These are phyloP conservation scores for Orbilia blumenaviensis DNA, from an alignment of 2,329 filamentous ascomycete species.

Conservation along the genomic window DNA sequence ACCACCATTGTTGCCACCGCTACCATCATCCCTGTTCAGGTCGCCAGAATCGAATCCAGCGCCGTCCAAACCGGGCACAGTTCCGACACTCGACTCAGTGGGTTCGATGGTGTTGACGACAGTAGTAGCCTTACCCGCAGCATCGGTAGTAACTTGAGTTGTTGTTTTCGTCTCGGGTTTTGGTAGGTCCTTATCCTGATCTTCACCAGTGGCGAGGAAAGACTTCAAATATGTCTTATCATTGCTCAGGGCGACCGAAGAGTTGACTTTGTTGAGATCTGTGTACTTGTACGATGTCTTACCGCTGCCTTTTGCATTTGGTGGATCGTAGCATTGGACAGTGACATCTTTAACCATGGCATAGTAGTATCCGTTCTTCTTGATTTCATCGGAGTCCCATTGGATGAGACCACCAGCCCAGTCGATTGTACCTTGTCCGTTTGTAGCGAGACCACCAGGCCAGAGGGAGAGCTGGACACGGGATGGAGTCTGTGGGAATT, in stretches of 20 bases:
- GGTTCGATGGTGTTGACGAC: conserved; percentile 58
- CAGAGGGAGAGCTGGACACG: conserved; percentile 94
- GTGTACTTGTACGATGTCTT: conserved; percentile 77
- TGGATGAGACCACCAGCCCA: conserved; percentile 93
- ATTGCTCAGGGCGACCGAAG: conserved; percentile 78
- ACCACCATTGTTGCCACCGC: conserved; percentile 56
- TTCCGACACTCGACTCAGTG: conserved; percentile 61
- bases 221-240: conserved; percentile 80
- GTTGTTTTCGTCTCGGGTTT: conserved; percentile 59
- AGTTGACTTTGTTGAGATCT: conserved; percentile 72
- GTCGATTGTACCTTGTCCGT: conserved; percentile 82
- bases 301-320: conserved; percentile 72
- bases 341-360: conserved; percentile 78
- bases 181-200: conserved; percentile 69
- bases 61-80: conserved; percentile 68
- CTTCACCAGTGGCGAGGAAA: conserved; percentile 79
- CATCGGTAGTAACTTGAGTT: conserved; percentile 40
- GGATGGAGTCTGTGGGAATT: conserved; percentile 89
- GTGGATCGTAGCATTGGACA: conserved; percentile 89
- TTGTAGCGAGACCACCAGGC: conserved; percentile 84
- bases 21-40: conserved; percentile 55
- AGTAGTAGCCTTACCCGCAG: conserved; percentile 56
- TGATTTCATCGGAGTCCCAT: conserved; percentile 84
- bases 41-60: conserved; percentile 63
- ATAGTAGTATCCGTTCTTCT: conserved; percentile 87